Evolutionary conservation across 192 early-diverging fungal genomes (phyloP).

Genomic region (Backusella australiensis): DNA sequence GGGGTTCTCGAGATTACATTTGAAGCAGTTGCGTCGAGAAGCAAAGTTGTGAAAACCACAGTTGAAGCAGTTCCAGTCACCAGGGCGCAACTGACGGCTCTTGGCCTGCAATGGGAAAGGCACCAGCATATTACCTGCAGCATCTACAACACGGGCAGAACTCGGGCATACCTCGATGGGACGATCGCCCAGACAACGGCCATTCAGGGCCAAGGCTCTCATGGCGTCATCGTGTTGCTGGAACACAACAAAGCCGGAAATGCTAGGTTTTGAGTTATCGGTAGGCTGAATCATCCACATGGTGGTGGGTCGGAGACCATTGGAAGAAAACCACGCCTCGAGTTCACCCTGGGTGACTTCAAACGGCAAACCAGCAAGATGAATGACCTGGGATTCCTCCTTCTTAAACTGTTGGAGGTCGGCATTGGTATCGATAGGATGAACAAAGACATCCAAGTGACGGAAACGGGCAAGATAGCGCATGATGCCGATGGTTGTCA

Average conservation of each 20-base stretch:
- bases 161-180: slow-evolving; percentile 64
- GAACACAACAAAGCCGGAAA: slow-evolving; percentile 63
- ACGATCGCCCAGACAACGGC: slow-evolving; percentile 55
- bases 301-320: slow-evolving; percentile 49
- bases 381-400: slow-evolving; percentile 60
- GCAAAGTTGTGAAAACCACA: slow-evolving; percentile 77
- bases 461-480: slow-evolving; percentile 46
- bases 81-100: slow-evolving; percentile 47
- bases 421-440: slow-evolving; percentile 63
- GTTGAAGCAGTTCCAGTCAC: slow-evolving; percentile 74
- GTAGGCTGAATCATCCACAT: slow-evolving; percentile 62
- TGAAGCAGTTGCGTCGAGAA: slow-evolving; percentile 58
- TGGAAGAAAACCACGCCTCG: slow-evolving; percentile 56
- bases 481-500: slow-evolving; percentile 62
- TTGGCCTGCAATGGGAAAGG: slow-evolving; percentile 53
- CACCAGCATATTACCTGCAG: slow-evolving; percentile 48
- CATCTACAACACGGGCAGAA: slow-evolving; percentile 57
- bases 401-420: slow-evolving; percentile 63
- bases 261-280: slow-evolving; percentile 59
- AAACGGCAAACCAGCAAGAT: slow-evolving; percentile 60
- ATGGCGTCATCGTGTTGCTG: slow-evolving; percentile 66
- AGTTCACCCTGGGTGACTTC: slow-evolving; percentile 60
- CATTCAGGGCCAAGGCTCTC: slow-evolving; percentile 58
- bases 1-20: slow-evolving; percentile 61
- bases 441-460: slow-evolving; percentile 54